Evolutionary conservation across 768 basidiomycete species (phyloP), one percentile per base, ranked within the genome.

Genomic region (Macrocybe gigantea): DNA sequence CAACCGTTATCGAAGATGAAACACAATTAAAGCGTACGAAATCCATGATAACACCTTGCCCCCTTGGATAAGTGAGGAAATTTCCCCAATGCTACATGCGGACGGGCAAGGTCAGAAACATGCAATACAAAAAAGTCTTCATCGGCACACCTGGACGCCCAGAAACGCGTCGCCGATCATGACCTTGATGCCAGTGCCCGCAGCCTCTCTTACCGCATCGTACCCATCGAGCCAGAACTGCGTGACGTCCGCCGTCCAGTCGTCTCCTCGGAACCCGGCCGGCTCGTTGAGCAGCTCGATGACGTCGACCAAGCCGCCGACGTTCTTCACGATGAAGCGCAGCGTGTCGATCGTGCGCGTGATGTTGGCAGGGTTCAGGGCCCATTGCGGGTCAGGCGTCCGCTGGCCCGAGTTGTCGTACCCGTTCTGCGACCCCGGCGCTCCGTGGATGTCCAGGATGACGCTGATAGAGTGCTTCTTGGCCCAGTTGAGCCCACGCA

Each of bases 381-480:
- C 82, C 82, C 83, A 89, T 39, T 69, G 61, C 2, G 84, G 79
- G 44, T 67, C 67, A 14, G 60, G 55, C 0, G 78, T 82, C 32
- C 77, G 69, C 58, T 82, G 82, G 1, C 86, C 85, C 6, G 84
- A 87, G 62, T 87, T 88, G 63, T 88, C 86, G 62, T 80, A 87
- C 2, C 85, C 84, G 51, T 74, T 78, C 49, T 75, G 74, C n/a
- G 73, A 74, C 22, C 80, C 83, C 0, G 85, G 82, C 5, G 81
- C 85, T 29, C 85, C 86, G 58, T 91, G 88, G 9, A 85, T 70
- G 63, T 91, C 90, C 36, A 92, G 57, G 50, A 92, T 80, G 49
- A 88, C 82, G 47, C 83, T 79, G 6, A 92, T 57, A 12, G 70
- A 70, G 56, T 85, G 68, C 22, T 72, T 67, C 36, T 71, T 70